Evolutionary conservation across 768 basidiomycete genomes (phyloP), one percentile per base, ranked within the genome.

Genomic region (Lactarius akahatsu): DNA sequence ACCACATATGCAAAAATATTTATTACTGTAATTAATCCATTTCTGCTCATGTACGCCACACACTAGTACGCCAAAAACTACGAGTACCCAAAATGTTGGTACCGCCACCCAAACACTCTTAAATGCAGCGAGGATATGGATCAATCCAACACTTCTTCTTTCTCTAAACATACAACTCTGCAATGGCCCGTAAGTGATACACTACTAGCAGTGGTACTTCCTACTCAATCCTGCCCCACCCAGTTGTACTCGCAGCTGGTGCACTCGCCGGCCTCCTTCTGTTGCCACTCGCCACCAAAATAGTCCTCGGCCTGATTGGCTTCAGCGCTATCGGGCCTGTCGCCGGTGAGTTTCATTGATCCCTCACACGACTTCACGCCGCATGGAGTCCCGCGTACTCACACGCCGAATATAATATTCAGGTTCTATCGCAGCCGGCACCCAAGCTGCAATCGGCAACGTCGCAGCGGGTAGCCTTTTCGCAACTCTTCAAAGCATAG

Each of bases 341-440:
- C 45, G 61, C 47, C 4, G 61, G 62, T 47, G 20, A 15, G 40
- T 10, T 32, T 11, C n/a, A 1, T 34, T 20, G 18, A 10, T 0
- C 16, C 43, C 15, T 8, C 43, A 20, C 43, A 20, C 9, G 9
- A 15, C 40, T 32, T 23, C 45, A 34, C 2, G 50, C 13, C 13
- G 8, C 23, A 8, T 4, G 30, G 23, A 26, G 13, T 15, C 18
- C 18, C 55, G 8, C 30, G 36, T 9, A 10, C 34, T 26, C 20
- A 38, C 40, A 26, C 47, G 5, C 47, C 23, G 11, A 50, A 50
- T 15, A 26, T 50, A 50, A 50, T 15, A 26, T 50, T 11, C 38
- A 74, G 74, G 74, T 18, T 66, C 70, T 2, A 13, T 71, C 2
- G 74, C 74, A 15, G 74, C 74, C 6, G 67, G 69, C 2, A 70